phyloP scores from a whole-genome alignment of 352 stramenopile genomes.

The Phytophthora podocarpi region DNA sequence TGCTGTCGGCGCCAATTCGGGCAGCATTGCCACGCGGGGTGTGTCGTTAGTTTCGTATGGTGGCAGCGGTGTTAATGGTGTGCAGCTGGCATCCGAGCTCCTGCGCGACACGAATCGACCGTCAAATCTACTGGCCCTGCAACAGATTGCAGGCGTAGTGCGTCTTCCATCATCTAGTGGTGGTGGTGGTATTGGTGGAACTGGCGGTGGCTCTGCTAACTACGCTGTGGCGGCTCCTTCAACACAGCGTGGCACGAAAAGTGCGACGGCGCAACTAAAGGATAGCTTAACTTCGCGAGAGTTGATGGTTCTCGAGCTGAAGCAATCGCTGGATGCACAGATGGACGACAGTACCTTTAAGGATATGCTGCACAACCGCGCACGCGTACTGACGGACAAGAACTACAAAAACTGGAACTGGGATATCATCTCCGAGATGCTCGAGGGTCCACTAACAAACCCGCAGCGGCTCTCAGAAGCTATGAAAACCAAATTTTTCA shows the following conservation, averaged over 20 bases:
- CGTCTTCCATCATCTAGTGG: slow-evolving; percentile 39
- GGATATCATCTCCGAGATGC: slow-evolving; percentile 90
- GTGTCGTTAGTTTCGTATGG: slow-evolving; percentile 86
- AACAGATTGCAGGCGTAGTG: slow-evolving; percentile 46
- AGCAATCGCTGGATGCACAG: slow-evolving; percentile 87
- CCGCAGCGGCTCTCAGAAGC: slow-evolving; percentile 85
- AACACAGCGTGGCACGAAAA: slow-evolving; percentile 46
- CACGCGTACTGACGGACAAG: slow-evolving; percentile 86
- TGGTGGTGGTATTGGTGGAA: slow-evolving; percentile 28
- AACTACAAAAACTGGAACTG: slow-evolving; percentile 93
- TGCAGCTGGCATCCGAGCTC: slow-evolving; percentile 86
- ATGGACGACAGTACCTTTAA: slow-evolving; percentile 91
- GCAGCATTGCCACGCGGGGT: slow-evolving; percentile 65
- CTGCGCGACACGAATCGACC: slow-evolving; percentile 88
- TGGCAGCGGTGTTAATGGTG: slow-evolving; percentile 82
- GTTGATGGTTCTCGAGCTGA: slow-evolving; percentile 87
- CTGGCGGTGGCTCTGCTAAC: slow-evolving; percentile 31
- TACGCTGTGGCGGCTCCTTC: slow-evolving; percentile 40
- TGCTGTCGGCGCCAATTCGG: slow-evolving; percentile 77
- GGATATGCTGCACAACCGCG: slow-evolving; percentile 88
- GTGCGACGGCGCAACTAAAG: slow-evolving; percentile 45
- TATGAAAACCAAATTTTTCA: slow-evolving; percentile 95
- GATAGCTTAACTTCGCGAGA: slow-evolving; percentile 84
- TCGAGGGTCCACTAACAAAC: slow-evolving; percentile 88
- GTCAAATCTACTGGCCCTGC: slow-evolving; percentile 52